phyloP scores from a whole-genome alignment of 768 basidiomycete genomes.

The Rhodosporidiobolus sp. region DNA sequence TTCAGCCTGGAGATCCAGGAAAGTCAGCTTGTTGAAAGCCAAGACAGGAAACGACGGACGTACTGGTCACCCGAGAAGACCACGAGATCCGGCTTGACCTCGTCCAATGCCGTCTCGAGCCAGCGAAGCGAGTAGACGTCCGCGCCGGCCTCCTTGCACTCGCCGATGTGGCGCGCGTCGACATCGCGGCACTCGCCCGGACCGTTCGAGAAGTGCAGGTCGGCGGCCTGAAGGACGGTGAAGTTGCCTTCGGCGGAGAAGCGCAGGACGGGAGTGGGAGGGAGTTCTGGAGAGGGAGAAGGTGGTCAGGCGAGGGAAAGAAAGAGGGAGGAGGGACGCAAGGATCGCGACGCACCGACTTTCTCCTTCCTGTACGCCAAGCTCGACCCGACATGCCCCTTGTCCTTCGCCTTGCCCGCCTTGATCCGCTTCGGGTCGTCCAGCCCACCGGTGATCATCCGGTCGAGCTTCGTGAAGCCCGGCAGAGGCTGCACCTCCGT shows the following conservation, averaged over 20 bases:
- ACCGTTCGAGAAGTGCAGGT: constrained; percentile 85
- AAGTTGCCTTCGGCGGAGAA: constrained; percentile 80
- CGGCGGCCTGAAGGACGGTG: constrained; percentile 86
- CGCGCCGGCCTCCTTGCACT: constrained; percentile 49
- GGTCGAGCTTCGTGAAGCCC: constrained; percentile 62
- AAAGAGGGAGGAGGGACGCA: no score
- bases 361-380: constrained; percentile 69
- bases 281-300: neutral
- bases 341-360: constrained; percentile 58
- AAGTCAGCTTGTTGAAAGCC: neutral
- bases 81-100: constrained; percentile 83
- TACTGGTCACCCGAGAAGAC: constrained; percentile 87
- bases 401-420: constrained; percentile 52
- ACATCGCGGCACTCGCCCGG: constrained; percentile 63
- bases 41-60: neutral
- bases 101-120: constrained; percentile 65
- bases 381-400: constrained; percentile 57
- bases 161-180: constrained; percentile 15
- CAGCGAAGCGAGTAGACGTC: constrained; percentile 77
- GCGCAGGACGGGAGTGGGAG: constrained; percentile 61
- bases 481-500: constrained; percentile 72
- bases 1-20: constrained; percentile 56
- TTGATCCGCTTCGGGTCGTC: constrained; percentile 21
- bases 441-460: constrained; percentile 24
- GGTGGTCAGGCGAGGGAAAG: neutral